Evolutionary conservation across 192 early-diverging fungal species (phyloP), one percentile per base, ranked within the genome.

Genomic region (Mortierella alpina): DNA sequence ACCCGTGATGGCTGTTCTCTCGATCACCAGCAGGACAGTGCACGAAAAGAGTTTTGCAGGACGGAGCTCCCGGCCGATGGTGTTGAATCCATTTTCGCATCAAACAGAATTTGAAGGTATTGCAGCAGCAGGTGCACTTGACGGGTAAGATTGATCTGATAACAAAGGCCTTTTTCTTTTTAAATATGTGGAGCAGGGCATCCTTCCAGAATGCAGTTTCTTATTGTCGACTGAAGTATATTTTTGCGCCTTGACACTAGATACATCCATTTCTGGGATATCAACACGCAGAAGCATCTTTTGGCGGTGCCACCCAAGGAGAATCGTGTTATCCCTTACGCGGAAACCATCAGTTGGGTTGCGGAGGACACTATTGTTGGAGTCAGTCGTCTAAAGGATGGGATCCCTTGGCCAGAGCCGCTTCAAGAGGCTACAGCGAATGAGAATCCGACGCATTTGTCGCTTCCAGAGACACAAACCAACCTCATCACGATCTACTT

Each of bases 291-390:
- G 41, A 42, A 50, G 47, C 39, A 47, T 1, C 44, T 80, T 4
- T 14, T 70, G 23, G 23, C 56, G 39, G 11, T 70, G 6, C 20
- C 40, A 14, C 20, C 56, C 1, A 56, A 49, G 13, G 46, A 57
- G 14, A 41, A 52, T 10, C 66, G 69, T 17, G 63, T 72, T 7
- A 71, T 80, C 14, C 77, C 77, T 6, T 80, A 68, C 57, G 22
- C 77, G 17, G 77, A 80, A 47, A 17, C 65, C 5, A 18, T 80
- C 14, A 41, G 59, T 13, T 80, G 77, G 77, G 60, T 72, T 0
- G 40, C 51, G 2, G 77, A 80, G 55, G 65, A 80, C 42, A 66
- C 68, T 6, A 18, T 80, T 56, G 70, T 72, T 9, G 77, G 65
- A 3, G 65, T 68, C 10, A 80, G 77, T 39, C 77, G 72, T 53